These are phyloP conservation scores for Quercus phellos DNA, from an alignment of 331 rosid genomes.

Conservation along the genomic window DNA sequence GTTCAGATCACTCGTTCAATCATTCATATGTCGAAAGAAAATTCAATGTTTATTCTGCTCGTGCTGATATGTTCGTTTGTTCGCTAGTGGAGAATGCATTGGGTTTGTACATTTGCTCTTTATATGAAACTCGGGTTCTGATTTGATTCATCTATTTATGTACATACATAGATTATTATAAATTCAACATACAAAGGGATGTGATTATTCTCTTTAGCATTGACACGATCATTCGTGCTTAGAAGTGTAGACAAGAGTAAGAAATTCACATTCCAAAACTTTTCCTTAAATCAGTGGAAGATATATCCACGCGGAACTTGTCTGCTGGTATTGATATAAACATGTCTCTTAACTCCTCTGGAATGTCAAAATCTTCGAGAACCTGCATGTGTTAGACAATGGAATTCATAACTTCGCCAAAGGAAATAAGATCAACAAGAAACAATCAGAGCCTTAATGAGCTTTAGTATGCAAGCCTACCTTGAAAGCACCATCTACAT, in stretches of 20 bases:
- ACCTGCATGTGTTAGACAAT: constrained; percentile 39
- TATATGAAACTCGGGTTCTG: background rate
- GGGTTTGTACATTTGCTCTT: background rate
- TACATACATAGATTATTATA: background rate
- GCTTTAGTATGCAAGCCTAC: constrained; percentile 14
- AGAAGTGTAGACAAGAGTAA: background rate
- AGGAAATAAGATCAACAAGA: background rate
- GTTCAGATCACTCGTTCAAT: background rate
- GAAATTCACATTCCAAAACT: constrained; percentile 41
- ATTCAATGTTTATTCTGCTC: no score
- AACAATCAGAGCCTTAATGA: background rate
- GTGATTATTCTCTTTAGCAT: background rate
- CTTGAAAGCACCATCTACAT: constrained; percentile 61
- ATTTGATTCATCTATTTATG: background rate
- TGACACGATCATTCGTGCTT: background rate
- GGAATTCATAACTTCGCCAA: constrained; percentile 5
- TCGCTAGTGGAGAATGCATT: background rate
- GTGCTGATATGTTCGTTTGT: no score
- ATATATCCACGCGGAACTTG: constrained; percentile 75
- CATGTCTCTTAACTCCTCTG: constrained; percentile 68
- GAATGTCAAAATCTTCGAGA: constrained; percentile 73
- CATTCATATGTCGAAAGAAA: no score
- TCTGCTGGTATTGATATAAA: constrained; percentile 72
- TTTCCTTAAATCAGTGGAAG: constrained; percentile 76
- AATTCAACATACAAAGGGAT: background rate